Conservation (phyloP, 371 early-diverging fungal species). For the Apophysomyces elegans region DNA sequence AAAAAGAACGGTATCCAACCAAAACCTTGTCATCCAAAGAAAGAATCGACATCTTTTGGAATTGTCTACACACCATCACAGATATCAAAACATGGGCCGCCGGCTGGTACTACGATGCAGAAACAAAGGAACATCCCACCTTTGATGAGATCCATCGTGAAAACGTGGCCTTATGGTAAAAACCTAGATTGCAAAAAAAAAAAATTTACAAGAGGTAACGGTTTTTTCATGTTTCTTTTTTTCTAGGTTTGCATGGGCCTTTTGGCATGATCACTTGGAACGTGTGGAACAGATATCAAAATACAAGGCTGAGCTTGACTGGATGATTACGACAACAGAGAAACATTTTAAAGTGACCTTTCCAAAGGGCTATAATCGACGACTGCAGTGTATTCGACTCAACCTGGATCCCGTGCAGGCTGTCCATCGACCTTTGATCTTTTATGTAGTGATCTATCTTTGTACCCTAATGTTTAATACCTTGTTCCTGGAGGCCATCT, state of each 20-base stretch:
- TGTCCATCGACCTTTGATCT: constrained; percentile 60
- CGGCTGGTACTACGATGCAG: constrained; percentile 57
- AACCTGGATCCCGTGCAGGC: constrained; percentile 66
- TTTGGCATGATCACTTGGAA: constrained; percentile 54
- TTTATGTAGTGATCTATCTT: constrained; percentile 50
- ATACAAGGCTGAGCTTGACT: constrained; percentile 49
- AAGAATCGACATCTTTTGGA: constrained; percentile 42
- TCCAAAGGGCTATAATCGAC: constrained; percentile 54
- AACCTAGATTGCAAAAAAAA: background rate
- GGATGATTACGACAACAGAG: constrained; percentile 54
- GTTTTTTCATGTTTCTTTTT: background rate
- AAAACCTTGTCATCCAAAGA: constrained; percentile 26
- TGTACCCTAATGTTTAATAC: constrained; percentile 35
- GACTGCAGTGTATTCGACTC: constrained; percentile 59
- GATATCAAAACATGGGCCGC: constrained; percentile 47
- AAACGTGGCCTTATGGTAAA: constrained; percentile 57
- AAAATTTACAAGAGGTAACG: background rate
- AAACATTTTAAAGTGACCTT: constrained; percentile 43
- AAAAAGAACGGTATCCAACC: constrained; percentile 24
- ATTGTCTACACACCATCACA: constrained; percentile 45
- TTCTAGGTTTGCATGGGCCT: constrained; percentile 61
- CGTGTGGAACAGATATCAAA: constrained; percentile 31
- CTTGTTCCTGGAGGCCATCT: constrained; percentile 25
- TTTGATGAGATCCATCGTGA: constrained; percentile 51
- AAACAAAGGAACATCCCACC: constrained; percentile 35